phyloP scores from a whole-genome alignment of 2,329 filamentous ascomycete species.

The Macroventuria anomochaeta region DNA sequence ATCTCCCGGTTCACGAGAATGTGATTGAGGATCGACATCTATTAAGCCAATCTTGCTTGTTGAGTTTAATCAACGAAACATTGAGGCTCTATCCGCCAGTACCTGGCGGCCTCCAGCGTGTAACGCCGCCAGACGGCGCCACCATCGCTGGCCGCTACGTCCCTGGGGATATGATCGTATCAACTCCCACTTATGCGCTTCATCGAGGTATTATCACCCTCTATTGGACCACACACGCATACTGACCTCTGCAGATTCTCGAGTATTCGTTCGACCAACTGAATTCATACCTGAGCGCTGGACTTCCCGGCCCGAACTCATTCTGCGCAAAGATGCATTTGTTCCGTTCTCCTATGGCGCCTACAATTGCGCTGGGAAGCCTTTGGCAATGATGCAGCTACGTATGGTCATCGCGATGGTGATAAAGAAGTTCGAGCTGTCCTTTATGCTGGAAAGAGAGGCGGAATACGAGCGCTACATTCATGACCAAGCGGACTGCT shows the following conservation, averaged over 20 bases:
- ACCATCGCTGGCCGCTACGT: slow-evolving; percentile 26
- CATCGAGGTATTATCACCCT: slow-evolving; percentile 10
- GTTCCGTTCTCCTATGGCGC: slow-evolving; percentile 72
- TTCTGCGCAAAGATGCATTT: slow-evolving; percentile 61
- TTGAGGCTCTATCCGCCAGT: slow-evolving; percentile 30
- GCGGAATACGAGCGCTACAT: slow-evolving; percentile 7
- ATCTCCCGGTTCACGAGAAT: slow-evolving; percentile 4
- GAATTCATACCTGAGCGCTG: slow-evolving; percentile 29
- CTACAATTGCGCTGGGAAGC: slow-evolving; percentile 64
- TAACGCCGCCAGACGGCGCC: slow-evolving; percentile 33
- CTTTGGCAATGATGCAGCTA: slow-evolving; percentile 23
- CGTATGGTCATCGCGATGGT: slow-evolving; percentile 17
- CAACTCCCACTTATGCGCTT: slow-evolving; percentile 21
- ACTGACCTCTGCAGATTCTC: slow-evolving; percentile 11
- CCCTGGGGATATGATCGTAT: slow-evolving; percentile 29
- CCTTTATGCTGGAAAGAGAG: slow-evolving; percentile 11
- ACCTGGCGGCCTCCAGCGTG: slow-evolving; percentile 26
- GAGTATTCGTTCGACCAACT: slow-evolving; percentile 21
- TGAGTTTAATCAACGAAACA: slow-evolving; percentile 29
- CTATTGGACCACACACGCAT: not conserved
- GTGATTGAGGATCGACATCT: slow-evolving; percentile 14
- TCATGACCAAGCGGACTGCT: slow-evolving; percentile 23
- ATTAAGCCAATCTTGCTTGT: slow-evolving; percentile 14
- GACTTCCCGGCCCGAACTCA: slow-evolving; percentile 16
- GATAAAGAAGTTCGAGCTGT: slow-evolving; percentile 10